Evolutionary conservation across 495 filamentous ascomycete species (phyloP), one percentile per base, ranked within the genome.

Genomic region (Cairneyella variabilis): DNA sequence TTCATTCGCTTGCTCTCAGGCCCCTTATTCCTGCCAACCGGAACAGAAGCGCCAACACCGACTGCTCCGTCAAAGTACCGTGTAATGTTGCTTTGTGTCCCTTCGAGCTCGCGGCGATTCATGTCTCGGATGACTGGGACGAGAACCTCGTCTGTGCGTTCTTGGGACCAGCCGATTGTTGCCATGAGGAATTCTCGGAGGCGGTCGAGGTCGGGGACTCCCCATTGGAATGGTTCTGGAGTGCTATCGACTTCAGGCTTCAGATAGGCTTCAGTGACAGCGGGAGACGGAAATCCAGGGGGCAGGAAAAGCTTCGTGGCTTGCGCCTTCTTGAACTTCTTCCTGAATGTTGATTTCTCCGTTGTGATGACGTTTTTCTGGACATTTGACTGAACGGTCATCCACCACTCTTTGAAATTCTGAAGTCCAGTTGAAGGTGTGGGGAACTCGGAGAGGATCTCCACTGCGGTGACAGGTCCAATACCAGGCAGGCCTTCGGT

Each of bases 81-180:
- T n/a, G 93, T 98, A 58, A 98, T 95, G 65, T 97, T 98, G 26
- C 82, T 83, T 75, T 98, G 93, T 17, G 91, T 96, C 1, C 95
- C 93, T 67, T 97, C 93, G 11, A 77, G 75, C 54, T 86, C 84
- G 28, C 92, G 74, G 1, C 79, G 77, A 67, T 97, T 97, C 89
- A 97, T 95, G 64, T 97, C 95, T 42, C 82, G 76, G 28, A 98
- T 90, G 0, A 98, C 95, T 0, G 93, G 93, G 9, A 97, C 88
- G 2, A 98, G 78, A 2, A 97, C 86, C 64, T 97, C 92, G 57
- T 97, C 95, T 0, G 92, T 97, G 18, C 89, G 77, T 63, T 96
- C 91, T 63, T 85, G 83, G 41, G 76, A 80, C 93, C 93, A 98
- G 1, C 93, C 93, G 54, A 98, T 86, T 0, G 90, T 95, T n/a